Evolutionary conservation across 2,329 filamentous ascomycete species (phyloP), one percentile per base, ranked within the genome.

Genomic region (Chaetomiaceae sp.): DNA sequence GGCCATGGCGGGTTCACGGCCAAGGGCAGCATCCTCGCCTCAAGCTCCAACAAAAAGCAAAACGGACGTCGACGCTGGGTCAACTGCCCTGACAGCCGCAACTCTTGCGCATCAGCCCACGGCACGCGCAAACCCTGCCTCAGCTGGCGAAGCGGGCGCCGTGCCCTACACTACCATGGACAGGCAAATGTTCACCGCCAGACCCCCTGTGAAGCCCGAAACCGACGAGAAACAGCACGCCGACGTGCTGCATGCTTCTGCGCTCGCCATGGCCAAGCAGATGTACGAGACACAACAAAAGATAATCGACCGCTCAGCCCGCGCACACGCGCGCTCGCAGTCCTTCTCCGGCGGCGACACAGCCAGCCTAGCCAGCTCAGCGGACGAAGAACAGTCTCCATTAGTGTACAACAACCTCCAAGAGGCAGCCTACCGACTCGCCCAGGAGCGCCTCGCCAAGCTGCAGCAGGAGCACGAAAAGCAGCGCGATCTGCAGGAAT

Each of bases 201-300:
- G 82, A 31, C 90, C 91, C 4, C 85, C 85, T 0, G 82, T 95
- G 3, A 77, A 82, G 23, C 73, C 80, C 2, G 89, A 95, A 64
- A 72, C 83, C 0, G 85, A 94, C 37, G 90, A 96, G 64, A 80
- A 84, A 67, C 84, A 81, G 57, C 82, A 81, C 54, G 81, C 85
- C 40, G 87, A 90, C 60, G 83, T 84, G 4, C 74, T 95, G 3
- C 87, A 86, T 59, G 89, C 90, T 27, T 92, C 90, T 19, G 90
- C 91, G 2, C 75, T 96, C 3, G 89, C 88, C 11, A 95, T 96
- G 90, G 91, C 91, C 6, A 88, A 86, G 69, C 83, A 87, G 61
- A 92, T 96, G 84, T 96, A 91, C 66, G 81, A 76, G 11, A 75
- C 82, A 31, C 85, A 90, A 61, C 82, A 89, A 57, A 81, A 79